Evolutionary conservation across 371 early-diverging fungal genomes (phyloP).

Genomic region (Dichotomocladium elegans): DNA sequence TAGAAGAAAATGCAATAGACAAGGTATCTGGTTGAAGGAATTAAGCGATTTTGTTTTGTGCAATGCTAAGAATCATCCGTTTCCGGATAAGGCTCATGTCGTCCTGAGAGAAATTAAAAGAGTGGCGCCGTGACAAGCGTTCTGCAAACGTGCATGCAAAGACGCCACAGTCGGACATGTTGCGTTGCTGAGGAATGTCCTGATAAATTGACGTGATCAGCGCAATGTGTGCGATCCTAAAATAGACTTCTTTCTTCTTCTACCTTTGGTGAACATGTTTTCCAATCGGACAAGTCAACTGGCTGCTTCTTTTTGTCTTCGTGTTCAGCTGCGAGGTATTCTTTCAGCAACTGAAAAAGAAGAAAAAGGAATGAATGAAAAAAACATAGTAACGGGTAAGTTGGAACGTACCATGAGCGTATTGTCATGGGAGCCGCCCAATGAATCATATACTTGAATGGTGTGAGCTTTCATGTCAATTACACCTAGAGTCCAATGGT

Average conservation of each 20-base stretch:
- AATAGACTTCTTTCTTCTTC: not conserved
- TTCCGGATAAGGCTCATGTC: constrained; percentile 71
- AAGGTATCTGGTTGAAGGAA: not conserved
- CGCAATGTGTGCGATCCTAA: not conserved
- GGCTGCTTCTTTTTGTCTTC: constrained; percentile 65
- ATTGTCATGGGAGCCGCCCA: constrained; percentile 59
- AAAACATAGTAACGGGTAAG: no score
- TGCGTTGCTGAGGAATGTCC: constrained; percentile 81
- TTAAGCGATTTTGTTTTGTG: constrained; percentile 18
- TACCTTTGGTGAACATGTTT: constrained; percentile 57
- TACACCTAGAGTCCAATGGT: constrained; percentile 88
- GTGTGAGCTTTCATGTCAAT: constrained; percentile 71
- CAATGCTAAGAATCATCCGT: constrained; percentile 75
- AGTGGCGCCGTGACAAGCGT: constrained; percentile 48
- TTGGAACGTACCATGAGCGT: constrained; percentile 41
- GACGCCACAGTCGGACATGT: constrained; percentile 97
- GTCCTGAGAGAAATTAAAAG: constrained; percentile 72
- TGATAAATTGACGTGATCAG: constrained; percentile 13
- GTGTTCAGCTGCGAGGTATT: constrained; percentile 71
- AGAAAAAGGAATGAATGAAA: not conserved
- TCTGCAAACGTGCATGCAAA: constrained; percentile 93
- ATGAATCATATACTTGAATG: constrained; percentile 84
- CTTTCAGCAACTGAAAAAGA: constrained; percentile 46
- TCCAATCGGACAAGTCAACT: constrained; percentile 71
- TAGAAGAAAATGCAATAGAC: not conserved